Conservation (phyloP, 2,329 filamentous ascomycete species). For the Claviceps purpurea region DNA sequence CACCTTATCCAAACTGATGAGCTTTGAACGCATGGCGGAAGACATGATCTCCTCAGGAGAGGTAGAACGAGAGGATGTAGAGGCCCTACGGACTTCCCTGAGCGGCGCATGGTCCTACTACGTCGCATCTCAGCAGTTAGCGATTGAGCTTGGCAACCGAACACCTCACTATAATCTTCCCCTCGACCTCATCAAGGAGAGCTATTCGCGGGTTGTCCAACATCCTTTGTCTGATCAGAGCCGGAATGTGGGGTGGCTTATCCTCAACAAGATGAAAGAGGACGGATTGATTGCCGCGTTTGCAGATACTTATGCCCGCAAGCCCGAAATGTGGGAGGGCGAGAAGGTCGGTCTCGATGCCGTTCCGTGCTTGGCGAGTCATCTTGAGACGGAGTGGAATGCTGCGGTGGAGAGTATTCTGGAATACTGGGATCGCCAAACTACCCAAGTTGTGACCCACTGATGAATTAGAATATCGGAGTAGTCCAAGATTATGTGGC, state of each 20-base stretch:
- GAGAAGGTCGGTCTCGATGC: conserved; percentile 41
- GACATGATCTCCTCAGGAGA: conserved; percentile 44
- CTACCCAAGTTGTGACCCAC: conserved; percentile 25
- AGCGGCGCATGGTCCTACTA: conserved; percentile 60
- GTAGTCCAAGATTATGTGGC: too few species aligned
- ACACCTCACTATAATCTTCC: conserved; percentile 56
- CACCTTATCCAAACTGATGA: conserved; percentile 57
- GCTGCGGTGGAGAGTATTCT: conserved; percentile 52
- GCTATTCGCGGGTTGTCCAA: conserved; percentile 46
- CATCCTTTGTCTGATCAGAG: conserved; percentile 55
- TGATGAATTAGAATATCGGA: too few species aligned
- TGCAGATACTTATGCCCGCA: conserved; percentile 45
- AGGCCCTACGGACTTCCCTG: conserved; percentile 49
- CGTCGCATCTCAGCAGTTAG: conserved; percentile 54
- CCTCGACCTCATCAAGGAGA: conserved; percentile 50
- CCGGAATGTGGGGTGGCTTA: conserved; percentile 67
- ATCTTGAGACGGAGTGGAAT: conserved; percentile 55
- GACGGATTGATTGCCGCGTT: conserved; percentile 49
- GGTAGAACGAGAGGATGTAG: conserved; percentile 17
- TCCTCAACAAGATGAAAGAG: conserved; percentile 50
- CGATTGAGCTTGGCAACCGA: conserved; percentile 55
- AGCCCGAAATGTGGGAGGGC: conserved; percentile 58
- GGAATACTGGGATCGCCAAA: conserved; percentile 51
- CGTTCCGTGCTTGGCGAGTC: conserved; percentile 43
- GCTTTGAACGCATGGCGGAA: conserved; percentile 54